Percentiles rank a stretch among this genome's conserved stretches.
phyloP scores from a whole-genome alignment of 495 filamentous ascomycete genomes.

The Parathielavia hyrcaniae region DNA sequence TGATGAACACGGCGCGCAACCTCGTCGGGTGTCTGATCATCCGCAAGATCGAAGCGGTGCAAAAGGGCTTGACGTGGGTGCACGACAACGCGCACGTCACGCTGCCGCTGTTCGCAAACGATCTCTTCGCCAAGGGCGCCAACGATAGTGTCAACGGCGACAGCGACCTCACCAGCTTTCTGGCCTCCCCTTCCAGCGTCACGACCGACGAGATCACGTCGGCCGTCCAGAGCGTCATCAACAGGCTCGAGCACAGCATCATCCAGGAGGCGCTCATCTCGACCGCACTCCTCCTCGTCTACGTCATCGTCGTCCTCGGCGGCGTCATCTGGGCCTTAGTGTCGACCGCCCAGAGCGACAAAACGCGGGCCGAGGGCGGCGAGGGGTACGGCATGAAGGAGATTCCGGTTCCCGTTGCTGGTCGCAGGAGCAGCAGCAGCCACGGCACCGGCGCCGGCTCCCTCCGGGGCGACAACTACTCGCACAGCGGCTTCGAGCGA shows the following conservation, averaged over 20 bases:
- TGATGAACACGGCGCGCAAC: constrained; percentile 64
- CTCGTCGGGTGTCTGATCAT: constrained; percentile 70
- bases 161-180: constrained; percentile 59
- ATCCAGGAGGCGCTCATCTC: constrained; percentile 72
- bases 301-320: constrained; percentile 67
- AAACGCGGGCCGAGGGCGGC: constrained; percentile 49
- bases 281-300: constrained; percentile 60
- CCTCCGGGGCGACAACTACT: background rate
- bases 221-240: constrained; percentile 60
- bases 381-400: constrained; percentile 25
- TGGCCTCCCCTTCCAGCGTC: constrained; percentile 59
- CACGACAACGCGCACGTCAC: constrained; percentile 74
- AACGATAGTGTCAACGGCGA: constrained; percentile 53
- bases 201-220: constrained; percentile 75
- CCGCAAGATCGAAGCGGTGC: constrained; percentile 66
- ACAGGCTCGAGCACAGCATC: constrained; percentile 57
- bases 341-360: constrained; percentile 44
- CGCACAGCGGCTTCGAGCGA: too few species aligned
- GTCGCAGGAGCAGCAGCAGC: background rate
- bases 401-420: background rate
- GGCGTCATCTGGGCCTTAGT: constrained; percentile 61
- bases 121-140: constrained; percentile 81
- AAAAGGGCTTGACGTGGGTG: constrained; percentile 86
- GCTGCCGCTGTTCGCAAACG: constrained; percentile 68
- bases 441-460: constrained; percentile 2